Base-by-base conservation (phyloP, 176 grass and related monocot species). In the Bromus sterilis region DNA sequence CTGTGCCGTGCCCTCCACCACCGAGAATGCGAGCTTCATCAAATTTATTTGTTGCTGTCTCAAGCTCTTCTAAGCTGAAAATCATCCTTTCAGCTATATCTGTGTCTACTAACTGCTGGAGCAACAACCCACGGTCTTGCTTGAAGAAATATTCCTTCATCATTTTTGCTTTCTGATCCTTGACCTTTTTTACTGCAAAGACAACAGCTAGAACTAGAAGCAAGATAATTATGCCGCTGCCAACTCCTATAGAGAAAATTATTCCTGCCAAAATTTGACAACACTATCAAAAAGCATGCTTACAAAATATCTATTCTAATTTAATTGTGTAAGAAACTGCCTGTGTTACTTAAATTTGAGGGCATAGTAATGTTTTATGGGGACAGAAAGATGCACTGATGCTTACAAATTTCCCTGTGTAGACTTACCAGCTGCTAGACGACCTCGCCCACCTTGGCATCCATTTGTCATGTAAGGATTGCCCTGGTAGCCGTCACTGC, bases 41-140 rank as follows among this genome's bases (percentile, higher is more conserved):
- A 46, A 93, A 93, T 13, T 70, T 90, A 20, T 87, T 84, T 0
- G 91, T 93, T 58, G 91, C 87, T 41, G 82, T 87, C 70, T 93
- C 72, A 1, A 93, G 81, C 13, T 90, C 91, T 71, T 93, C 87
- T 62, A 87, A 41, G 39, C 70, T 87, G 8, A 90, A 90, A 5
- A 93, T 90, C 77, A 89, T 87, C 64, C 63, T 87, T 34, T 93
- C 84, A 20, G 87, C 91, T 18, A 90, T 93, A 66, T 89, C 87
- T 51, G 36, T 84, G 26, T 48, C 76, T 5, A 93, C 83, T 7
- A 93, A 65, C 33, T 87, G 87, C 5, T 68, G 76, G 24, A 93
- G 74, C 13, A 93, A 72, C 16, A 89, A 67, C 6, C 91, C 87
- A 1, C 56, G 87, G 46, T 93, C 89, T 46, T 89, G 84, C 36